Base-by-base conservation (phyloP, 2,329 filamentous ascomycete species). In the Gyromitra esculenta region DNA sequence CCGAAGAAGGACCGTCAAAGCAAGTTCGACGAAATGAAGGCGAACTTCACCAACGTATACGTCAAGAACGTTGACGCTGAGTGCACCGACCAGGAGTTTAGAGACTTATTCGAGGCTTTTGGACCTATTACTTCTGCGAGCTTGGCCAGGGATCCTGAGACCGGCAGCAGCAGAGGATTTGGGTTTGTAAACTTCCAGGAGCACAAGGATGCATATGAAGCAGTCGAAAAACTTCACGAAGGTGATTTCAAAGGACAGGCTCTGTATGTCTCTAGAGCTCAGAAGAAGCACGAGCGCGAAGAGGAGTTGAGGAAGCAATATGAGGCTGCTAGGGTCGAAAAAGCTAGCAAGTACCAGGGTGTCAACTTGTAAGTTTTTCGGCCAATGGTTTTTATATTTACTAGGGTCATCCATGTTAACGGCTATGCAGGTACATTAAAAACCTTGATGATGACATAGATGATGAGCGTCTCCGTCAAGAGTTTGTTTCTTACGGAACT, bases 21-120 rank as follows among this genome's bases (percentile, higher is more conserved):
- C 93, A 99, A 99, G 88, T 98, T 98, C 82, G 96, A 99, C 88
- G 96, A 99, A 89, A 99, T 99, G 95, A 99, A 99, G 91, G 96
- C 96, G 85, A 99, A 99, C 89, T 99, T 96, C 89, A 99, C 96
- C 88, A 99, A 99, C 85, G 91, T 99, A 85, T 99, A 99, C 87
- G 93, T 99, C 87, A 99, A 99, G 91, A 99, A 99, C 87, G 91
- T 99, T 81, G 89, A 91, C 82, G 83, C 86, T 45, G 95, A 97
- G 63, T 92, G 91, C 79, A 91, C 90, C 76, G 96, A 99, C 78
- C 94, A 98, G 7, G 92, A 98, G 84, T 98, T 99, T 90, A 93
- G 94, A 81, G 89, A 91, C 78, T 88, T 98, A 65, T 98, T 99
- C 82, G 92, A 96, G 88, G 91, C 91, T 85, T 97, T 90, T 82